phyloP scores from a whole-genome alignment of 352 stramenopile genomes.

The Pythium aristosporum region DNA sequence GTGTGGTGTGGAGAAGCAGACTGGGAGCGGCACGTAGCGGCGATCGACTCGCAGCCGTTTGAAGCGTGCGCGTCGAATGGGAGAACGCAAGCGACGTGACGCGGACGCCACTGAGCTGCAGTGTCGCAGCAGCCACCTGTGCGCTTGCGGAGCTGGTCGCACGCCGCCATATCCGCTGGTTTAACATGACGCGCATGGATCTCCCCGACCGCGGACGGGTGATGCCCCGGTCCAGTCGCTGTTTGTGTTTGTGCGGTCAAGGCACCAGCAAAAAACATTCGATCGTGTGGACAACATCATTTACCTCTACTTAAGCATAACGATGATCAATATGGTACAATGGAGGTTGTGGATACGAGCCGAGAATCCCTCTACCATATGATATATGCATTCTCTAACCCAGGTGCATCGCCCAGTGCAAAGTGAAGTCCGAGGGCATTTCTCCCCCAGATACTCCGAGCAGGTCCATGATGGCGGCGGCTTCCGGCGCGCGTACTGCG shows the following conservation, averaged over 20 bases:
- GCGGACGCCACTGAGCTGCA: neutral
- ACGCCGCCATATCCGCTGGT: conserved; percentile 28
- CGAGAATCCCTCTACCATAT: neutral
- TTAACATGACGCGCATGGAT: conserved; percentile 26
- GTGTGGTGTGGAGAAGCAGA: conserved; percentile 3
- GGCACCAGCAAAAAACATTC: neutral
- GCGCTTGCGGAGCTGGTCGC: neutral
- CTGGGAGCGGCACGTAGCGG: neutral
- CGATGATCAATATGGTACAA: neutral
- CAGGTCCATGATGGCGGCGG: conserved; percentile 4
- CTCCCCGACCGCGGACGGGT: neutral
- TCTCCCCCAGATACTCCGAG: neutral
- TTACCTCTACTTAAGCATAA: neutral
- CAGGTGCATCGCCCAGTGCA: neutral
- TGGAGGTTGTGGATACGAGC: neutral
- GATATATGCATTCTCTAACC: neutral
- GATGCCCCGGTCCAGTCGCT: conserved; percentile 15
- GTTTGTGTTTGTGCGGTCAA: conserved; percentile 3
- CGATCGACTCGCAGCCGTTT: conserved; percentile 6
- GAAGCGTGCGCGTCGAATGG: conserved; percentile 13
- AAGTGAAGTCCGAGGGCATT: conserved; percentile 9
- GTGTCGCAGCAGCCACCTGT: neutral
- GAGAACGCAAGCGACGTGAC: neutral
- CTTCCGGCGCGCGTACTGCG: conserved; percentile 7
- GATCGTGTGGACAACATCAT: conserved; percentile 6